Base-by-base conservation (phyloP, 1,139 yeast species). In the Lodderomyces pseudojiufengensis region DNA sequence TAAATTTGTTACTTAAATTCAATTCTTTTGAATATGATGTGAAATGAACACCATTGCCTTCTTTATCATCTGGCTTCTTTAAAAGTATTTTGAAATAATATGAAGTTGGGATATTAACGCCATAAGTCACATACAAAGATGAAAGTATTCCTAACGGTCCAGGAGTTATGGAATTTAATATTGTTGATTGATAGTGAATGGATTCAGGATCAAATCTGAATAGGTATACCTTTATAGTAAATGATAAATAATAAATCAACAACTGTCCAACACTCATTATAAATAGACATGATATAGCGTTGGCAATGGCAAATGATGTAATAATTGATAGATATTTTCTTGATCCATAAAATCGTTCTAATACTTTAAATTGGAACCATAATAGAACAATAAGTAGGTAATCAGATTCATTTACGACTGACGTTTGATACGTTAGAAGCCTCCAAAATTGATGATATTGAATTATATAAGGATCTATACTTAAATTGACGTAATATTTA, bases 391-490 rank as follows among this genome's bases (percentile, higher is more conserved):
- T 63, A 14, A 83, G 46, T 13, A 83, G 51, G 35, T 76, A 80
- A 50, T 83, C 87, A 2, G 85, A 75, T 54, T 83, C 88, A 49
- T 80, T 82, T 31, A 73, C 62, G 41, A 74, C 83, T 4, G 77
- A 63, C 16, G 75, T 37, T 51, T 80, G 92, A 51, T 69, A 74
- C 3, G 77, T 56, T 4, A 70, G 34, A 10, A 82, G 47, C 33
- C 94, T 61, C 88, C 92, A 84, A 56, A 74, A 80, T 49, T 84
- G 94, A 32, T 59, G 49, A 67, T 84, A 83, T 39, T 70, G 65
- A 9, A 68, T 49, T 12, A 84, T 64, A 47, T 75, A 44, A 4
- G 92, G 92, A 33, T 70, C 75, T 31, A 80, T 66, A 15, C 76
- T 61, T 28, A 80, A 60, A 26, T 62, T 59, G 45, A 78, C 76